Conservation (phyloP, 2,329 filamentous ascomycete species). For the Pseudogymnoascus pannorum region DNA sequence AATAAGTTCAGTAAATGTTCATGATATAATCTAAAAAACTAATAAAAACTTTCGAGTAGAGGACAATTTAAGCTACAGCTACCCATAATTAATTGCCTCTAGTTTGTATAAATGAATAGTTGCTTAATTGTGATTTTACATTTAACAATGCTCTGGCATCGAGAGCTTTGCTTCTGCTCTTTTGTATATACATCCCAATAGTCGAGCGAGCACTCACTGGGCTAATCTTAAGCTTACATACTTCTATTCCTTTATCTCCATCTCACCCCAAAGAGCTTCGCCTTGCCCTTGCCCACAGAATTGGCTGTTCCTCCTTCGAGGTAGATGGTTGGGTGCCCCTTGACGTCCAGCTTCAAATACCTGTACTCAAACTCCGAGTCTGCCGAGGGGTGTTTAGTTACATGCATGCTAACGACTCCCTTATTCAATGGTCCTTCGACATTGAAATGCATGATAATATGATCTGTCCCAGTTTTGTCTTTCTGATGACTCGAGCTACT, state of each 20-base stretch:
- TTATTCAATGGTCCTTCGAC: constrained; percentile 70
- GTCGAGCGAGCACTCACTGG: constrained; percentile 1
- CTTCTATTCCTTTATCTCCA: constrained; percentile 10
- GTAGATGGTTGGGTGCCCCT: constrained; percentile 59
- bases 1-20: background rate
- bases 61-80: background rate
- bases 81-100: background rate
- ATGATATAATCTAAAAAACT: background rate
- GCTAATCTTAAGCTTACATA: constrained; percentile 1
- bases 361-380: constrained; percentile 76
- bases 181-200: constrained; percentile 5
- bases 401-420: constrained; percentile 70
- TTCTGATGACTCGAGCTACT: constrained; percentile 57
- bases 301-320: constrained; percentile 47
- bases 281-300: constrained; percentile 23
- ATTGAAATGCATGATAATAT: constrained; percentile 80
- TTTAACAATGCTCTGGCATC: background rate
- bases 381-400: constrained; percentile 57
- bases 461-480: constrained; percentile 69
- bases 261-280: constrained; percentile 27
- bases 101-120: background rate
- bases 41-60: background rate
- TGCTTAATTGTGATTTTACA: constrained; percentile 6
- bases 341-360: constrained; percentile 73
- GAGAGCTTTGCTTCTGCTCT: background rate